Conservation (phyloP, 2,329 filamentous ascomycete species). For the Aspergillus neoniger region DNA sequence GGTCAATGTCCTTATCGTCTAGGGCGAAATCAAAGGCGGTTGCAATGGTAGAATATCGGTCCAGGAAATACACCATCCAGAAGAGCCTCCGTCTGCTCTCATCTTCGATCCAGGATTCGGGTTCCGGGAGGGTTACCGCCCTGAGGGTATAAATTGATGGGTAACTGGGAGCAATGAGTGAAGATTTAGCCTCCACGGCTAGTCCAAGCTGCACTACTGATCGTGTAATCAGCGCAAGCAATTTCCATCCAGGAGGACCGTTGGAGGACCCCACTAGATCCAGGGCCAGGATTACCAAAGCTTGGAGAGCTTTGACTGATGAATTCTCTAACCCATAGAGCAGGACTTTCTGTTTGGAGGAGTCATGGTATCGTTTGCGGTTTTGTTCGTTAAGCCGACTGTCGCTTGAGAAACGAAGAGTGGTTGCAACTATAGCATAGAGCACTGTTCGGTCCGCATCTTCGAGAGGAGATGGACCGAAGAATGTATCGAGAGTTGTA, state of each 20-base stretch:
- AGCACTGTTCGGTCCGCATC: constrained; percentile 81
- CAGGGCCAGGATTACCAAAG: constrained; percentile 80
- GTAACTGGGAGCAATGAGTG: constrained; percentile 74
- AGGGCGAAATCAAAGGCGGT: constrained; percentile 91
- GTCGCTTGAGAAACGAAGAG: constrained; percentile 80
- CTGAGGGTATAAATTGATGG: constrained; percentile 86
- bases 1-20: constrained; percentile 85
- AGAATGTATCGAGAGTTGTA: constrained; percentile 77
- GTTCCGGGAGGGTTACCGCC: constrained; percentile 80
- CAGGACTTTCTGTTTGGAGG: constrained; percentile 82
- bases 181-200: constrained; percentile 78
- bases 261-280: constrained; percentile 86
- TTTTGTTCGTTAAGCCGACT: constrained; percentile 70
- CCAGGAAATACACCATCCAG: constrained; percentile 91
- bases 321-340: constrained; percentile 88
- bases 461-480: constrained; percentile 73
- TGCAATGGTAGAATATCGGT: constrained; percentile 85
- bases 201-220: constrained; percentile 86
- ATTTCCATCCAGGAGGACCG: constrained; percentile 88
- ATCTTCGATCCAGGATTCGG: constrained; percentile 84
- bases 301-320: constrained; percentile 83
- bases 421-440: constrained; percentile 86
- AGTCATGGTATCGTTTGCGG: constrained; percentile 72
- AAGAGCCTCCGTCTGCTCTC: constrained; percentile 82
- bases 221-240: constrained; percentile 83